Evolutionary conservation across 1,284 basidiomycete genomes (phyloP).

Genomic region (Boletus mariae): DNA sequence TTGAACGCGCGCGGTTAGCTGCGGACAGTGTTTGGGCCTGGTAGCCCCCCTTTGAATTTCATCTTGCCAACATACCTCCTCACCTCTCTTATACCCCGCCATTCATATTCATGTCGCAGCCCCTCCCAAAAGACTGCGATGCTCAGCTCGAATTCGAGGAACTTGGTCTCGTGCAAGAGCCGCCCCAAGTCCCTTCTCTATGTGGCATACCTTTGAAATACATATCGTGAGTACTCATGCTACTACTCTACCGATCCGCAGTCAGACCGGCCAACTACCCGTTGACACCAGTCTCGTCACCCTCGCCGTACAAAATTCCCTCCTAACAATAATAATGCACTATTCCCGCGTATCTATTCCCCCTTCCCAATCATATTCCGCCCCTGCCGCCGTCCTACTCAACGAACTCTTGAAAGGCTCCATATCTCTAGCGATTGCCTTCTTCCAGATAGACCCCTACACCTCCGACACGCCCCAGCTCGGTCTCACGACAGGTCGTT

Average conservation of each 20-base stretch:
- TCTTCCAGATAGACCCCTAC: slow-evolving; percentile 40
- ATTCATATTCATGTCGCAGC: slow-evolving; percentile 30
- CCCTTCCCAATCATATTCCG: slow-evolving; percentile 78
- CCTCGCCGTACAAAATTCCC: slow-evolving; percentile 90
- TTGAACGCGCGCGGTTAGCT: slow-evolving; percentile 10
- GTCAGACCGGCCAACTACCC: slow-evolving; percentile 1
- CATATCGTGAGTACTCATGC: slow-evolving; percentile 59
- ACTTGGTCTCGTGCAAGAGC: slow-evolving; percentile 43
- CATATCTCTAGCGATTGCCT: slow-evolving; percentile 70
- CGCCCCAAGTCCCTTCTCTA: slow-evolving; percentile 48
- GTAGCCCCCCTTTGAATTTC: slow-evolving; percentile 2
- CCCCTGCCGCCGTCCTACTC: slow-evolving; percentile 87
- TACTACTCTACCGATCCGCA: slow-evolving; percentile 1
- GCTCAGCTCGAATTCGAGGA: slow-evolving; percentile 47
- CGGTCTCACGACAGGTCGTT: slow-evolving; percentile 23
- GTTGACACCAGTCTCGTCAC: slow-evolving; percentile 69
- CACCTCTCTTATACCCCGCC: slow-evolving; percentile 23
- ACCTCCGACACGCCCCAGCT: slow-evolving; percentile 29
- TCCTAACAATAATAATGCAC: slow-evolving; percentile 90
- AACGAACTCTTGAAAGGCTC: slow-evolving; percentile 90
- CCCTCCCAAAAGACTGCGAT: slow-evolving; percentile 32
- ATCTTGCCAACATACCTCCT: not conserved
- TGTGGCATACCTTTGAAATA: slow-evolving; percentile 76
- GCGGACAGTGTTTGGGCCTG: slow-evolving; percentile 12
- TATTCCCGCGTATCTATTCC: slow-evolving; percentile 85